Evolutionary conservation across 495 filamentous ascomycete species (phyloP).

Genomic region (Hypomontagnella submonticulosa): DNA sequence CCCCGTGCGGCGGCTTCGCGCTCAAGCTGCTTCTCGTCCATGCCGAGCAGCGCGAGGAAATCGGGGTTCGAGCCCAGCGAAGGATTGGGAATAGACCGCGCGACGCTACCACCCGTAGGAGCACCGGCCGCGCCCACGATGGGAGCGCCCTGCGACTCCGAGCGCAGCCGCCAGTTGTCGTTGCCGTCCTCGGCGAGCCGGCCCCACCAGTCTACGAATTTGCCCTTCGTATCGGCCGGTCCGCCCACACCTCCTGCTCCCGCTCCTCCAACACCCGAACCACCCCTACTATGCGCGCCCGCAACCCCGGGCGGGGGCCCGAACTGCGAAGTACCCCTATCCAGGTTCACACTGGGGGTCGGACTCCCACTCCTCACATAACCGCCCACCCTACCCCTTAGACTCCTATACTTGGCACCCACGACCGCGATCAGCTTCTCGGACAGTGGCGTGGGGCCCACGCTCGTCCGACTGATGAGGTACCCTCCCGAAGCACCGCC

Average conservation of each 20-base stretch:
- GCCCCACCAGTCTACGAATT: slow-evolving; percentile 55
- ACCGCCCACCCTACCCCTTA: slow-evolving; percentile 52
- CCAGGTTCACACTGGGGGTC: slow-evolving; percentile 59
- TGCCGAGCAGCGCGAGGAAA: slow-evolving; percentile 52
- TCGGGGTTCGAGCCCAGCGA: slow-evolving; percentile 49
- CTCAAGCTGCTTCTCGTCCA: slow-evolving; percentile 52
- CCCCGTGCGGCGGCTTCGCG: slow-evolving; percentile 48
- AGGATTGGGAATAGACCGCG: slow-evolving; percentile 43
- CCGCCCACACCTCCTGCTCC: slow-evolving; percentile 5
- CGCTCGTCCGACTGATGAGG: slow-evolving; percentile 53
- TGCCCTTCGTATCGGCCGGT: slow-evolving; percentile 45
- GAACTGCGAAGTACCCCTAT: slow-evolving; percentile 64
- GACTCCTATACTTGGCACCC: slow-evolving; percentile 50
- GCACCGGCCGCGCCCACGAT: too few species aligned
- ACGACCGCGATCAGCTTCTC: slow-evolving; percentile 53
- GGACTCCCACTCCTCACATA: slow-evolving; percentile 51
- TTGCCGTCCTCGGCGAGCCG: slow-evolving; percentile 52
- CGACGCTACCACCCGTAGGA: background rate
- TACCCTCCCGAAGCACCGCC: slow-evolving; percentile 46
- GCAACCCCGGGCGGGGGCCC: slow-evolving; percentile 45
- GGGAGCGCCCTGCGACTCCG: slow-evolving; percentile 16
- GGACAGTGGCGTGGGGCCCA: slow-evolving; percentile 54
- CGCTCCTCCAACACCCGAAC: slow-evolving; percentile 38
- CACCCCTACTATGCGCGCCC: slow-evolving; percentile 52
- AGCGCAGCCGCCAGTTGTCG: slow-evolving; percentile 51